A percentile compares a stretch with the other conserved stretches of the same genome.
phyloP scores from a whole-genome alignment of 2,329 filamentous ascomycete species.

The Blastomyces silverae region DNA sequence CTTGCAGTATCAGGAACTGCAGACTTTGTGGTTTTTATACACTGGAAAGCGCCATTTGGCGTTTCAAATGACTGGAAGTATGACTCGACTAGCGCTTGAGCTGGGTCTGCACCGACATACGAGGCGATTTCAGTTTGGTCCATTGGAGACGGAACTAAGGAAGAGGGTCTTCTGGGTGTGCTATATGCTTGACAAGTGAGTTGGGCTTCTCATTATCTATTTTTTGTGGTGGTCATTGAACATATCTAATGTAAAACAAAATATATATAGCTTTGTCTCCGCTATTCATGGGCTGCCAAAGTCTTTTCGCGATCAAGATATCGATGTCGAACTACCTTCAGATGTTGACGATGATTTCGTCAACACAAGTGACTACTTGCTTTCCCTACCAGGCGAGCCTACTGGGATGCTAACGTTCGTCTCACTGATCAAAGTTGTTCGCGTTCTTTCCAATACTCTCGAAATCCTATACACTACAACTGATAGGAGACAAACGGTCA shows the following conservation, averaged over 20 bases:
- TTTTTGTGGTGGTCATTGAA: neutral
- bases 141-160: slow-evolving; percentile 17
- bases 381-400: slow-evolving; percentile 18
- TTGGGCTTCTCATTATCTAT: too few relatives aligned
- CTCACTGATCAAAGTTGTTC: slow-evolving; percentile 18
- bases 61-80: slow-evolving; percentile 18
- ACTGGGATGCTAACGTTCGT: slow-evolving; percentile 20
- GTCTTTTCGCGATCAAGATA: slow-evolving; percentile 20
- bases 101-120: slow-evolving; percentile 19
- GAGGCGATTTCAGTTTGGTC: slow-evolving; percentile 18
- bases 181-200: slow-evolving; percentile 19
- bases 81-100: slow-evolving; percentile 18
- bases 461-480: slow-evolving; percentile 20
- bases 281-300: slow-evolving; percentile 18
- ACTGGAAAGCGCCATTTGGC: slow-evolving; percentile 20
- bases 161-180: slow-evolving; percentile 20
- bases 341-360: slow-evolving; percentile 21
- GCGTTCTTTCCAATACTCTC: slow-evolving; percentile 18
- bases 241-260: neutral
- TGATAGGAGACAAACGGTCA: slow-evolving; percentile 16
- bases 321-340: slow-evolving; percentile 14
- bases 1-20: slow-evolving; percentile 18
- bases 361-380: slow-evolving; percentile 16
- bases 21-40: slow-evolving; percentile 19
- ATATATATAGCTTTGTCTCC: slow-evolving; percentile 13